Evolutionary conservation across 2,329 filamentous ascomycete species (phyloP).

Genomic region (Pestalotiopsis sp.): DNA sequence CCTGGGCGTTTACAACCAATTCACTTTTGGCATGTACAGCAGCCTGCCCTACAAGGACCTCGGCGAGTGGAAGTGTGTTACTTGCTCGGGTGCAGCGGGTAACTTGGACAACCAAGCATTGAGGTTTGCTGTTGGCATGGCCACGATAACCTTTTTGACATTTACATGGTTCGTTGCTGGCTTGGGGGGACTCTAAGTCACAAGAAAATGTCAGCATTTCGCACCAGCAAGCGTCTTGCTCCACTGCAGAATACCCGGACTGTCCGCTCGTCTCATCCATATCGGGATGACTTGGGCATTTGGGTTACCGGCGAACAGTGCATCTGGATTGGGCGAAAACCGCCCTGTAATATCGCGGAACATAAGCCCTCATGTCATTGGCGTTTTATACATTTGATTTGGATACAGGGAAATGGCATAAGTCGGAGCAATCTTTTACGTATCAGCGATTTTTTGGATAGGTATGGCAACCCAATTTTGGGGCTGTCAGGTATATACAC

Average conservation of each 20-base stretch:
- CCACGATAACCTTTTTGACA: slow-evolving; percentile 57
- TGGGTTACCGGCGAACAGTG: neutral
- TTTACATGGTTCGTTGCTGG: slow-evolving; percentile 69
- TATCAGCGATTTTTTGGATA: neutral
- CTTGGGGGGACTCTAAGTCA: slow-evolving; percentile 38
- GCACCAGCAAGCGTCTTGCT: neutral
- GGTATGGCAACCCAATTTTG: neutral
- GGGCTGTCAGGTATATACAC: slow-evolving; percentile 10
- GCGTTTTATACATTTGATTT: slow-evolving; percentile 8
- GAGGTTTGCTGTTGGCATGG: slow-evolving; percentile 56
- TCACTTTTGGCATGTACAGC: slow-evolving; percentile 63
- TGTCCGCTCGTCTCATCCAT: neutral
- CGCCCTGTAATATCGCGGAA: neutral
- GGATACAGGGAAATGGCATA: neutral
- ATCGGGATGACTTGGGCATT: neutral
- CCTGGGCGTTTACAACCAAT: slow-evolving; percentile 48
- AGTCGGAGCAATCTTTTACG: neutral
- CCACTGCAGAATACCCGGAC: neutral
- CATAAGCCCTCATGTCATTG: slow-evolving; percentile 8
- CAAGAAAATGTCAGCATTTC: neutral
- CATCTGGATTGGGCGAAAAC: neutral
- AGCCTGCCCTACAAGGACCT: slow-evolving; percentile 53
- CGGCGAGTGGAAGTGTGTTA: slow-evolving; percentile 56
- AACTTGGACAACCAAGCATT: slow-evolving; percentile 51
- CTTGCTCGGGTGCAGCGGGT: slow-evolving; percentile 56